A percentile compares a stretch with the other conserved stretches of the same genome.
Evolutionary conservation across 2,329 filamentous ascomycete species (phyloP).

Genomic region (Phaeomoniella chlamydospora): DNA sequence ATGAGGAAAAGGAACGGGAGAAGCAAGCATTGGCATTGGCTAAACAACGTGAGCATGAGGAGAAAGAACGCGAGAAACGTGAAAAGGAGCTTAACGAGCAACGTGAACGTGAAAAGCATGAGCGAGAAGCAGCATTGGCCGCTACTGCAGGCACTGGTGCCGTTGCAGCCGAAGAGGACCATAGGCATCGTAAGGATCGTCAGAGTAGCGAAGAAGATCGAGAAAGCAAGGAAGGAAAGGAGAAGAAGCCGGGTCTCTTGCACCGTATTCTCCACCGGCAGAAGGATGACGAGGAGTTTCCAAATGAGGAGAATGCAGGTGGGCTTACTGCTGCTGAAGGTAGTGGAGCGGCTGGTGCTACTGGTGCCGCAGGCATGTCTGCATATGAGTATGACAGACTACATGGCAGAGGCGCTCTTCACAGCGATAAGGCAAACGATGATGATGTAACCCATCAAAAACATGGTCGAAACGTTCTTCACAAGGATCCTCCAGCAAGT

Average conservation of each 20-base stretch:
- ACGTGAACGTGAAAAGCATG: too few species aligned
- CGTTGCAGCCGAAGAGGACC: too few species aligned
- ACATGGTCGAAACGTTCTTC: neutral
- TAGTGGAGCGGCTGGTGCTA: neutral
- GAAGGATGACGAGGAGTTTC: neutral
- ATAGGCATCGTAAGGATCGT: too few species aligned
- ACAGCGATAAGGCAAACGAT: neutral
- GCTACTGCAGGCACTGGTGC: slow-evolving; percentile 1
- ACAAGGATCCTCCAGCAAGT: neutral
- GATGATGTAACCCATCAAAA: neutral
- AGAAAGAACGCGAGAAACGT: slow-evolving; percentile 5
- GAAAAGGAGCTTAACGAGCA: too few species aligned
- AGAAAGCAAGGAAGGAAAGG: slow-evolving; percentile 1
- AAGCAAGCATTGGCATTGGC: too few species aligned
- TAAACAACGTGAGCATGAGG: too few species aligned
- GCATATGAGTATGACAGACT: neutral
- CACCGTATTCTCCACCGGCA: neutral
- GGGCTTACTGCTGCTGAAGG: neutral
- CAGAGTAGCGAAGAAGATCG: neutral
- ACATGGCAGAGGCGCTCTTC: neutral
- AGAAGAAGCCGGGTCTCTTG: neutral
- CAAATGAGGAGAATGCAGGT: neutral
- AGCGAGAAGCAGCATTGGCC: too few species aligned
- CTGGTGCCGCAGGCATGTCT: neutral
- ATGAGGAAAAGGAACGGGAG: slow-evolving; percentile 1